Evolutionary conservation across 306 rosid genomes (phyloP).

Genomic region (Prunus armeniaca): DNA sequence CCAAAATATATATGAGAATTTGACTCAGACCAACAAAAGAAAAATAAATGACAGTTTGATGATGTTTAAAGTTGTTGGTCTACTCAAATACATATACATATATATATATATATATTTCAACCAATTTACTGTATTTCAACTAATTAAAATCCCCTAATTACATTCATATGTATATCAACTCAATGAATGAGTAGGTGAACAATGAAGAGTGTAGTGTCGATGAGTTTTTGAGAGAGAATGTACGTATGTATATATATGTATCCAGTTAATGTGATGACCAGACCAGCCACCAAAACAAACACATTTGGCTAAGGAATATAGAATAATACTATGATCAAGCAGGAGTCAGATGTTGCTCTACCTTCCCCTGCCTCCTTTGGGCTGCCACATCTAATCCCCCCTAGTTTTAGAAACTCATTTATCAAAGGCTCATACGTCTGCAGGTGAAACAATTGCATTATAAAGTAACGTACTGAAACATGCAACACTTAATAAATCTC

Average conservation of each 20-base stretch:
- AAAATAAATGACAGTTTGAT: background rate
- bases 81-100: background rate
- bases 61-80: background rate
- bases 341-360: slow-evolving; percentile 29
- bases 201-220: too few relatives aligned
- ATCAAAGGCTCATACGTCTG: slow-evolving; percentile 51
- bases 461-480: background rate
- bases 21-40: too few relatives aligned
- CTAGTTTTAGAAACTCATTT: slow-evolving; percentile 52
- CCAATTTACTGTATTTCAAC: background rate
- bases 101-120: background rate
- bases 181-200: too few relatives aligned
- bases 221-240: too few relatives aligned
- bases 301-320: background rate
- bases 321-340: slow-evolving; percentile 1
- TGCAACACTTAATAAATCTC: background rate
- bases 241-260: too few relatives aligned
- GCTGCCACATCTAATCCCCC: slow-evolving; percentile 67
- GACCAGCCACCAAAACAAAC: slow-evolving; percentile 17
- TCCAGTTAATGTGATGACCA: too few relatives aligned
- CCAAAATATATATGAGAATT: background rate
- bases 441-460: slow-evolving; percentile 22
- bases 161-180: too few relatives aligned
- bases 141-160: too few relatives aligned
- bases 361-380: slow-evolving; percentile 71